phyloP scores from a whole-genome alignment of 2,329 filamentous ascomycete genomes.

The Apiospora koreana region DNA sequence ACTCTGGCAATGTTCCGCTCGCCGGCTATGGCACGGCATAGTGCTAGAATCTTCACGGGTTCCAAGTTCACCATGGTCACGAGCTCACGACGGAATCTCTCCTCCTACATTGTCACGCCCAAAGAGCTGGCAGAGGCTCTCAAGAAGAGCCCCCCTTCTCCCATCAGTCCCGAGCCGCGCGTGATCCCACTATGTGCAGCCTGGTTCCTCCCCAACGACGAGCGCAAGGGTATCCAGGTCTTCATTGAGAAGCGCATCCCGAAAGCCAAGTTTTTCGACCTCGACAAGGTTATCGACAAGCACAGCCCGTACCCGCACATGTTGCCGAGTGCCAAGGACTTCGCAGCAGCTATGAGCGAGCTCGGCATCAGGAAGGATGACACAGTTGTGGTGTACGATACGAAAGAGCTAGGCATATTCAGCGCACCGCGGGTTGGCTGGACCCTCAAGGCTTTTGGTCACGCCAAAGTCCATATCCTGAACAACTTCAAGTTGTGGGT shows the following conservation, averaged over 20 bases:
- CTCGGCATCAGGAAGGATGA: conserved; percentile 87
- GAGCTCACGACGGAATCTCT: conserved; percentile 57
- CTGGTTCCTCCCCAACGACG: conserved; percentile 96
- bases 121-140: conserved; percentile 80
- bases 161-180: conserved; percentile 78
- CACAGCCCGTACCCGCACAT: conserved; percentile 93
- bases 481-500: conserved; percentile 98
- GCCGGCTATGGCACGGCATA: conserved; percentile 20
- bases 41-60: neutral
- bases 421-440: conserved; percentile 91
- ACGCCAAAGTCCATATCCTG: conserved; percentile 82
- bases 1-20: conserved; percentile 44
- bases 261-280: conserved; percentile 90
- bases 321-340: conserved; percentile 80
- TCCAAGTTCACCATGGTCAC: conserved; percentile 29
- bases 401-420: conserved; percentile 88
- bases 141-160: conserved; percentile 76
- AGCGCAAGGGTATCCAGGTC: conserved; percentile 75
- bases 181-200: conserved; percentile 88
- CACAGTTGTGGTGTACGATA: conserved; percentile 91
- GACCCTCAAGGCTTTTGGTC: conserved; percentile 90
- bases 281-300: conserved; percentile 88
- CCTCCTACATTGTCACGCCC: conserved; percentile 84
- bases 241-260: conserved; percentile 86
- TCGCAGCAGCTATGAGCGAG: conserved; percentile 85